Evolutionary conservation across 1,284 basidiomycete genomes (phyloP).

Genomic region (Pyrrhoderma lamaoense): DNA sequence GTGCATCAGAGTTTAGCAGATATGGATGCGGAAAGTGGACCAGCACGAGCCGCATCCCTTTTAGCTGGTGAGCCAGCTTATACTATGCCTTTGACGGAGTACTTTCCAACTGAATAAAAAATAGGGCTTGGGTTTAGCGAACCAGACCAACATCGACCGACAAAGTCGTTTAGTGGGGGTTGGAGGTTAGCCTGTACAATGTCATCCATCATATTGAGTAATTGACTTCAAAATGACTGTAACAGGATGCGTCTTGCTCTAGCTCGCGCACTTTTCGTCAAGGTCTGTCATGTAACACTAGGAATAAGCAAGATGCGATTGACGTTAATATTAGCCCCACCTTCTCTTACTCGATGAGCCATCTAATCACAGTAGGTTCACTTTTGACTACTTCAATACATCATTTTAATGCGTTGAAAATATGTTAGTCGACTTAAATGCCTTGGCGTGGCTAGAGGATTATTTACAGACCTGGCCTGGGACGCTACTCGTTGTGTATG

Average conservation of each 20-base stretch:
- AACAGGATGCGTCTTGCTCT: slow-evolving; percentile 76
- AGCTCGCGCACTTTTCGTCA: slow-evolving; percentile 89
- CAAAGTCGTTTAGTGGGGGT: slow-evolving; percentile 93
- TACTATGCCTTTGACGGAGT: not conserved
- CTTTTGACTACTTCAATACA: slow-evolving; percentile 1
- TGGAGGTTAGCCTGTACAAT: slow-evolving; percentile 58
- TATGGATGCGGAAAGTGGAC: slow-evolving; percentile 97
- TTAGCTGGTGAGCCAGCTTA: slow-evolving; percentile 58
- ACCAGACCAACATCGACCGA: slow-evolving; percentile 76
- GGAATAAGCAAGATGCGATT: slow-evolving; percentile 2
- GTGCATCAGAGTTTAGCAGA: slow-evolving; percentile 88
- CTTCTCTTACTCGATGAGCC: slow-evolving; percentile 90
- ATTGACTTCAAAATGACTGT: not conserved
- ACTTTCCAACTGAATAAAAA: not conserved
- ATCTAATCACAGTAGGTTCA: slow-evolving; percentile 82
- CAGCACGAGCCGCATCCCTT: slow-evolving; percentile 84
- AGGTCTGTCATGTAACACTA: slow-evolving; percentile 40
- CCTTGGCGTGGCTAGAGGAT: slow-evolving; percentile 85
- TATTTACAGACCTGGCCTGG: slow-evolving; percentile 96
- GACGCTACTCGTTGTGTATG: slow-evolving; percentile 89
- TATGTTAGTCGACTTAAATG: slow-evolving; percentile 65
- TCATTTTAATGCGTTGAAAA: not conserved
- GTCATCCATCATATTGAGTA: not conserved
- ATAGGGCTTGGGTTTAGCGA: slow-evolving; percentile 86
- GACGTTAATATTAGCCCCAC: slow-evolving; percentile 42